Evolutionary conservation across 2,329 filamentous ascomycete species (phyloP), one percentile per base, ranked within the genome.

Genomic region (Macroventuria anomochaeta): DNA sequence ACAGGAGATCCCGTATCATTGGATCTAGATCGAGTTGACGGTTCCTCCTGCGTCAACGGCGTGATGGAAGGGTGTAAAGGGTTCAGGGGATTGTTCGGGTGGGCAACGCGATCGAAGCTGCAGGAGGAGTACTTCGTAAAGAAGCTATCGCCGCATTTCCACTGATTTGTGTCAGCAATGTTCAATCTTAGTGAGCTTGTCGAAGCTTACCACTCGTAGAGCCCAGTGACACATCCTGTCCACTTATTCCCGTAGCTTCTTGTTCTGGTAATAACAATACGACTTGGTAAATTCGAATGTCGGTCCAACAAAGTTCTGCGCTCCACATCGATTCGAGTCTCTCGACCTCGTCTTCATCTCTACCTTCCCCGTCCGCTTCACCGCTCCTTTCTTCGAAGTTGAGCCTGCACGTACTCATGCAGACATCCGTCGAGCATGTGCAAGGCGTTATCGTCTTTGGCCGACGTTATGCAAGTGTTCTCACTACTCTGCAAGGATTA

Each of bases 81-180:
- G 25, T 66, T 69, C n/a, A 67, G 54, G 8, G 59, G 47, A 44
- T 47, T 60, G 29, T 53, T 49, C 5, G 59, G 57, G 25, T 61
- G 46, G 12, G 48, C 53, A 8, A 63, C 67, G 13, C 64, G 63
- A 40, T 68, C 66, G 51, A 63, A 64, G 44, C 61, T 64, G 53
- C 67, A 69, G 0, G 61, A 60, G 1, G 61, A 69, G 33, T 55
- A 62, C 46, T 68, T 69, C 26, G 64, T 70, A 53, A 66, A 69
- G 51, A 59, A 63, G 50, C 62, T 68, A 18, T 68, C 65, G 20
- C 64, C 66, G 33, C 64, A 67, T 28, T 58, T 41, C 67, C 64
- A 68, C 67, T 70, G 33, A 26, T 3, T 26, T 25, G 5, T 31
- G 25, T 61, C 29, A 62, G 46, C 31, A 41, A 44, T 28, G 10